These are phyloP conservation scores for Gossypium davidsonii DNA, from an alignment of 441 rosid species.

Conservation along the genomic window DNA sequence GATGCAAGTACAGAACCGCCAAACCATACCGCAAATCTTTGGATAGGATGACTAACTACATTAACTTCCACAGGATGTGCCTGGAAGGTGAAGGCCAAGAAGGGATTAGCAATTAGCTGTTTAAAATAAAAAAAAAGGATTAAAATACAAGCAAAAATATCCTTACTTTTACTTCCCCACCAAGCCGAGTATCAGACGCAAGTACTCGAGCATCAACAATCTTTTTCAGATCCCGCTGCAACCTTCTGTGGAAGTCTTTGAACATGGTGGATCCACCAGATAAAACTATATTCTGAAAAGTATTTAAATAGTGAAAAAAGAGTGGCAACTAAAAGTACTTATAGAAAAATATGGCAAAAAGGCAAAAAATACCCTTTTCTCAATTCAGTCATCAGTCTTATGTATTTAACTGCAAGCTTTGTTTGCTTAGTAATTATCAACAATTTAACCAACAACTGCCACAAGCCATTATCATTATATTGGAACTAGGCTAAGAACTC, in stretches of 20 bases:
- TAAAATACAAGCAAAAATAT: background rate
- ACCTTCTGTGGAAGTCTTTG: constrained; percentile 96
- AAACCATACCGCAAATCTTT: constrained; percentile 97
- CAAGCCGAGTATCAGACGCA: constrained; percentile 71
- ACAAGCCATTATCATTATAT: constrained; percentile 1
- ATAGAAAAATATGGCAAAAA: background rate
- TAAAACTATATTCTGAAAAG: constrained; percentile 81
- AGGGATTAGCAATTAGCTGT: constrained; percentile 13
- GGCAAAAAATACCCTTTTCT: background rate
- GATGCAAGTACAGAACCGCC: constrained; percentile 99
- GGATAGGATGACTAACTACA: constrained; percentile 95
- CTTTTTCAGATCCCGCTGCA: constrained; percentile 96
- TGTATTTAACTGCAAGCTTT: constrained; percentile 13
- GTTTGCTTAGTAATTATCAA: background rate
- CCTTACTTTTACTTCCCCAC: constrained; percentile 71
- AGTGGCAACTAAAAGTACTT: background rate
- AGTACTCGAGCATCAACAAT: constrained; percentile 92
- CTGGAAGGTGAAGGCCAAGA: constrained; percentile 26
- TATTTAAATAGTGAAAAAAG: background rate
- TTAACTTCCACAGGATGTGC: constrained; percentile 95
- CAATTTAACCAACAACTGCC: background rate
- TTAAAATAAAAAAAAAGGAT: background rate
- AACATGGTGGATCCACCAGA: constrained; percentile 99
- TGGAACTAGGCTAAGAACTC: background rate
- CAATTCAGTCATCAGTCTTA: background rate